Conservation (phyloP, 2,329 filamentous ascomycete species). For the Botryotinia narcissicola region DNA sequence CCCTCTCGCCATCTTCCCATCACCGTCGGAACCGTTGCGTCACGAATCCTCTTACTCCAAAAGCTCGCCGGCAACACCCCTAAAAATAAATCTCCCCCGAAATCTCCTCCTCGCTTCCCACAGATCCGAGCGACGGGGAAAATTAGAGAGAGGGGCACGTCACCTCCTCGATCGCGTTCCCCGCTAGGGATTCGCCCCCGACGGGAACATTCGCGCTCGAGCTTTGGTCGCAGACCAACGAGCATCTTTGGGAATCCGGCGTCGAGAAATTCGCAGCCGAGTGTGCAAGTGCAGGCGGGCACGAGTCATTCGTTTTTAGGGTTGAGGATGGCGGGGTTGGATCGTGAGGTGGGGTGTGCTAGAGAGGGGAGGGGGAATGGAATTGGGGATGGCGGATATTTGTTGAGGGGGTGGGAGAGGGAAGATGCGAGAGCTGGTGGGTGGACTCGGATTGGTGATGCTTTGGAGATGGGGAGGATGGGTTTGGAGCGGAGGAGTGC, state of each 20-base stretch:
- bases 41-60: conserved; percentile 39
- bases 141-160: neutral
- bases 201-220: conserved; percentile 32
- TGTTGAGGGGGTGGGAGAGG: conserved; percentile 17
- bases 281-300: conserved; percentile 33
- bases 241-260: conserved; percentile 32
- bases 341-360: conserved; percentile 33
- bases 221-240: conserved; percentile 38
- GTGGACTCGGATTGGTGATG: conserved; percentile 11
- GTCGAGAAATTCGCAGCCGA: conserved; percentile 30
- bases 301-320: conserved; percentile 36
- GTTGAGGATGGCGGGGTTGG: conserved; percentile 29
- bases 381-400: conserved; percentile 19
- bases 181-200: conserved; percentile 23
- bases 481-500: neutral
- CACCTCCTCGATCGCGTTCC: neutral
- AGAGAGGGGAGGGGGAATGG: conserved; percentile 19
- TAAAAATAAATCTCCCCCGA: neutral
- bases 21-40: conserved; percentile 39
- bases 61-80: conserved; percentile 25
- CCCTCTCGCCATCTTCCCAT: conserved; percentile 25
- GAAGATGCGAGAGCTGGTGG: conserved; percentile 23
- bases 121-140: conserved; percentile 2
- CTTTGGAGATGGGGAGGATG: neutral
- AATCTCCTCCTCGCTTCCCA: conserved; percentile 27